Evolutionary conservation across 306 rosid species (phyloP).

Genomic region (Castanea crenata): DNA sequence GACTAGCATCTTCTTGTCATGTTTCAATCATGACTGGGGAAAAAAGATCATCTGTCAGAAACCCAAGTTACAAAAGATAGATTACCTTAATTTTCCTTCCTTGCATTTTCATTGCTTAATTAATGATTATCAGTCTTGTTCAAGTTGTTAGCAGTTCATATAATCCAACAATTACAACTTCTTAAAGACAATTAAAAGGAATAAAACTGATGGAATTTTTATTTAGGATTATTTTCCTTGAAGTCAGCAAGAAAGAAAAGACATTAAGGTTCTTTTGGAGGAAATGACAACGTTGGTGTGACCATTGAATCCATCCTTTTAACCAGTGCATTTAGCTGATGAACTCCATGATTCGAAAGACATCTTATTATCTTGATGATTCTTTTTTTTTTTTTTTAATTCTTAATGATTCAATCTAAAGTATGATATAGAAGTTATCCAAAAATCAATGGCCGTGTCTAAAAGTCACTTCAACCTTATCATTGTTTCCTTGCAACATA

Average conservation of each 20-base stretch:
- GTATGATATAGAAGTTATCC: too few relatives aligned
- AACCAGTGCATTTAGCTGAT: constrained; percentile 10
- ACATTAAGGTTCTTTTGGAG: neutral
- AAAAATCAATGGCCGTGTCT: neutral
- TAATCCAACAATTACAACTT: neutral
- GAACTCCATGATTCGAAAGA: neutral
- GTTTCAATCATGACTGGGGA: neutral
- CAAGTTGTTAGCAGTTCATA: neutral
- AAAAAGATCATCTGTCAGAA: neutral
- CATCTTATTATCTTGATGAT: neutral
- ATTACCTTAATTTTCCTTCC: neutral
- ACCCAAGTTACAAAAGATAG: neutral
- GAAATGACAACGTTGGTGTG: neutral
- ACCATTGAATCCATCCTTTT: neutral
- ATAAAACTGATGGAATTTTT: neutral
- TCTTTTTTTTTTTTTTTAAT: neutral
- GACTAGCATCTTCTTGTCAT: neutral
- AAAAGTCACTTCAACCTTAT: constrained; percentile 36
- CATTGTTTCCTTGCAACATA: constrained; percentile 25
- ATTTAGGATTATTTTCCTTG: neutral
- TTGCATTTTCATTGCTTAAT: neutral
- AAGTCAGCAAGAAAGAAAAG: neutral
- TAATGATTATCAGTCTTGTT: too few relatives aligned
- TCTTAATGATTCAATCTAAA: neutral
- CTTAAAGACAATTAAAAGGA: neutral